A percentile compares a stretch with the other conserved stretches of the same genome.
phyloP scores from a whole-genome alignment of 2,329 filamentous ascomycete species.

The Chrysoporthe cubensis region DNA sequence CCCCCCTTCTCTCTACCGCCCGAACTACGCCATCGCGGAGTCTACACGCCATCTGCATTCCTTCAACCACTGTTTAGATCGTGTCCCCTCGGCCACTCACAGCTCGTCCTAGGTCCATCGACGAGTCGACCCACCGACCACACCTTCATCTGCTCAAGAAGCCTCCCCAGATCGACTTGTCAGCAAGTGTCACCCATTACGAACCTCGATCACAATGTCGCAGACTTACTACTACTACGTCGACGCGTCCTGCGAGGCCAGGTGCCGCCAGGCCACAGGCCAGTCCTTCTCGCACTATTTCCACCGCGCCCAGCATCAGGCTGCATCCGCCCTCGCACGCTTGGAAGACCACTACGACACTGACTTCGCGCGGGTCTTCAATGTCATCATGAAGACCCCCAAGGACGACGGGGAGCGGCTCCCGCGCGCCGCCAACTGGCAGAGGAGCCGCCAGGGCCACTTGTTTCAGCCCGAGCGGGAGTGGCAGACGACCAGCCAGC shows the following conservation, averaged over 20 bases:
- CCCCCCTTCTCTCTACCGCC: too few species aligned
- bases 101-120: too few species aligned
- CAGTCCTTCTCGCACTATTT: conserved; percentile 13
- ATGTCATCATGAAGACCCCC: conserved; percentile 22
- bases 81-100: too few species aligned
- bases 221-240: conserved; percentile 24
- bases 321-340: conserved; percentile 10
- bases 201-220: neutral
- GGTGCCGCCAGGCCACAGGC: conserved; percentile 14
- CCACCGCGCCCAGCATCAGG: conserved; percentile 13
- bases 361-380: conserved; percentile 25
- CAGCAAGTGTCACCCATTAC: too few species aligned
- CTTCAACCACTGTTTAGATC: too few species aligned
- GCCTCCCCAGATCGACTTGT: too few species aligned
- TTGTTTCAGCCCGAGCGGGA: neutral
- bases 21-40: too few species aligned
- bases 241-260: conserved; percentile 24
- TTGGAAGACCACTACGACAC: conserved; percentile 12
- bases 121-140: too few species aligned
- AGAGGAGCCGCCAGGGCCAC: conserved; percentile 6
- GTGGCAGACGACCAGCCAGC: conserved; percentile 12
- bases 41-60: too few species aligned
- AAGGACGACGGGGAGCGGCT: neutral
- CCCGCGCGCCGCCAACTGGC: conserved; percentile 7
- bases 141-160: too few species aligned